Conservation (phyloP, 805 yeast species). For the Nakazawaea pomicola region DNA sequence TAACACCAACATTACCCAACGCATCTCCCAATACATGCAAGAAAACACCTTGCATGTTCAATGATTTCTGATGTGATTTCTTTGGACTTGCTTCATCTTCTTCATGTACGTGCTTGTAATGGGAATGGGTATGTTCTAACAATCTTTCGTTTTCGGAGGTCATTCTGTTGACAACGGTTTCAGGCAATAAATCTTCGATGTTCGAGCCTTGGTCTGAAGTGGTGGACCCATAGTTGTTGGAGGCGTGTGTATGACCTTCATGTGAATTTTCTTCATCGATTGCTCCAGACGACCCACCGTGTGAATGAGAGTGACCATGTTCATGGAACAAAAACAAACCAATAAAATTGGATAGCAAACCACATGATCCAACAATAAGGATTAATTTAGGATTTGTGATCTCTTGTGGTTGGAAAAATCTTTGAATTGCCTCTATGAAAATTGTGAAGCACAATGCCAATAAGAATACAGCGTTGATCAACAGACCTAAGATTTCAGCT, state of each 20-base stretch:
- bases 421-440: constrained; percentile 86
- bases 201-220: constrained; percentile 12
- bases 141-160: constrained; percentile 12
- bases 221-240: constrained; percentile 1
- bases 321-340: constrained; percentile 90
- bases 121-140: constrained; percentile 14
- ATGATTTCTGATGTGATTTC: constrained; percentile 44
- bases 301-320: constrained; percentile 61
- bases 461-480: constrained; percentile 87
- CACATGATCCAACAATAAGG: constrained; percentile 76
- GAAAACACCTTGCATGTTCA: constrained; percentile 97
- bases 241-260: not conserved
- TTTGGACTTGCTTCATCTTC: constrained; percentile 13
- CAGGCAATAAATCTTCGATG: constrained; percentile 18
- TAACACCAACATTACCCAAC: constrained; percentile 91
- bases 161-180: constrained; percentile 13
- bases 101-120: constrained; percentile 15
- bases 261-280: not conserved
- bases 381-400: constrained; percentile 82
- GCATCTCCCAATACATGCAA: constrained; percentile 96
- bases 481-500: constrained; percentile 94
- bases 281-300: constrained; percentile 22
- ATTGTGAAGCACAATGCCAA: constrained; percentile 91
- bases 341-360: constrained; percentile 73
- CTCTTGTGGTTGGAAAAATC: constrained; percentile 75